Evolutionary conservation across 1,139 yeast genomes (phyloP).

Genomic region (Candida pseudoviswanathii): DNA sequence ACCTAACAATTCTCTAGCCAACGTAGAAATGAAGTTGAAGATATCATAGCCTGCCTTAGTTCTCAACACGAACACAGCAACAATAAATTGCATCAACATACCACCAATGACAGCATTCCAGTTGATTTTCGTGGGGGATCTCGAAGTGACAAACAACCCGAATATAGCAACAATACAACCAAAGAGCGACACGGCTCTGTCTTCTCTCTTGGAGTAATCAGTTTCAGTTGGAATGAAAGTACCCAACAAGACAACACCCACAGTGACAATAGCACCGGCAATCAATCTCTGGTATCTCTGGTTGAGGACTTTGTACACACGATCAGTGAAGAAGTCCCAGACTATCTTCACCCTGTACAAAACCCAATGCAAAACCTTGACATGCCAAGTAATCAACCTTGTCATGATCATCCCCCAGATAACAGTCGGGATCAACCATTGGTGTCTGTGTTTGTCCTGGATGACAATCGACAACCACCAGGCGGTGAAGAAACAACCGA

Average conservation of each 20-base stretch:
- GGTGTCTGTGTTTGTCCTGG: constrained; percentile 52
- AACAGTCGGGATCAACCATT: constrained; percentile 67
- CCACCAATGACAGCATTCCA: constrained; percentile 71
- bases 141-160: constrained; percentile 50
- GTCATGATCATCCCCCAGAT: constrained; percentile 57
- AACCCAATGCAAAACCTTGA: constrained; percentile 40
- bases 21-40: constrained; percentile 60
- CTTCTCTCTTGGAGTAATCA: constrained; percentile 48
- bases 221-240: constrained; percentile 59
- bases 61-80: constrained; percentile 64
- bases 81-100: constrained; percentile 60
- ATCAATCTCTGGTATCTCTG: constrained; percentile 41
- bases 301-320: constrained; percentile 41
- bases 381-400: constrained; percentile 57
- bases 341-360: constrained; percentile 26
- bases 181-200: constrained; percentile 62
- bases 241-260: constrained; percentile 54
- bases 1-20: constrained; percentile 63
- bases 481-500: constrained; percentile 56
- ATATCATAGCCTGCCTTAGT: constrained; percentile 64
- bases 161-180: constrained; percentile 55
- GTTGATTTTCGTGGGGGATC: constrained; percentile 46
- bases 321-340: constrained; percentile 47
- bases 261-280: constrained; percentile 47
- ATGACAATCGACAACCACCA: constrained; percentile 68